A percentile compares a stretch with the other conserved stretches of the same genome.
These are phyloP conservation scores for Auricularia auricula-judae DNA, from an alignment of 768 basidiomycete genomes.

Conservation along the genomic window DNA sequence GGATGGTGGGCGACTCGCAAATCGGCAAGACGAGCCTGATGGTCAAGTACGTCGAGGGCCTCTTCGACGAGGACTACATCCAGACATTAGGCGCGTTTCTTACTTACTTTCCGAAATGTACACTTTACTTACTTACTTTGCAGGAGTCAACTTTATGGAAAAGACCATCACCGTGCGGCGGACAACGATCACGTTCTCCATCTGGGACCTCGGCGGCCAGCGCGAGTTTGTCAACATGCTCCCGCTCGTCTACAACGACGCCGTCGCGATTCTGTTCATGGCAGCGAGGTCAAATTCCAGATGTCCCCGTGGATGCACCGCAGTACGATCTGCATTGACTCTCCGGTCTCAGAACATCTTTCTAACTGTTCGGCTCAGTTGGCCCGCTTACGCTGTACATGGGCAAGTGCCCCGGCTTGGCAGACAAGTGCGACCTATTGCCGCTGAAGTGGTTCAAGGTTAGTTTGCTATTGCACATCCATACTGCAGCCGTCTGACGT, in stretches of 20 bases:
- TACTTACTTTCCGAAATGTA: background rate
- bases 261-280: conserved; percentile 99
- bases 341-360: background rate
- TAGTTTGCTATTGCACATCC: background rate
- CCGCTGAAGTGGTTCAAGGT: background rate
- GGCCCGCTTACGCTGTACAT: background rate
- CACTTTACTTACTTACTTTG: conserved; percentile 7
- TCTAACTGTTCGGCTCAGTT: background rate
- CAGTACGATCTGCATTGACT: background rate
- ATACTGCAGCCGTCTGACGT: too few species aligned
- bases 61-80: conserved; percentile 98
- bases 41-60: conserved; percentile 99
- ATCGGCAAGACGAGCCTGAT: conserved; percentile 98
- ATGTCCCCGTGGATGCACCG: background rate
- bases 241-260: conserved; percentile 95
- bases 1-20: conserved; percentile 99
- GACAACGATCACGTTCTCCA: conserved; percentile 98
- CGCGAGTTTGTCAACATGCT: conserved; percentile 88
- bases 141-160: conserved; percentile 99
- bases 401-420: background rate
- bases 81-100: conserved; percentile 81
- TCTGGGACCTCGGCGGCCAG: conserved; percentile 86
- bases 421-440: background rate
- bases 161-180: conserved; percentile 97
- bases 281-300: background rate